Evolutionary conservation across 306 rosid genomes (phyloP), one percentile per base, ranked within the genome.

Genomic region (Castanospermum australe): DNA sequence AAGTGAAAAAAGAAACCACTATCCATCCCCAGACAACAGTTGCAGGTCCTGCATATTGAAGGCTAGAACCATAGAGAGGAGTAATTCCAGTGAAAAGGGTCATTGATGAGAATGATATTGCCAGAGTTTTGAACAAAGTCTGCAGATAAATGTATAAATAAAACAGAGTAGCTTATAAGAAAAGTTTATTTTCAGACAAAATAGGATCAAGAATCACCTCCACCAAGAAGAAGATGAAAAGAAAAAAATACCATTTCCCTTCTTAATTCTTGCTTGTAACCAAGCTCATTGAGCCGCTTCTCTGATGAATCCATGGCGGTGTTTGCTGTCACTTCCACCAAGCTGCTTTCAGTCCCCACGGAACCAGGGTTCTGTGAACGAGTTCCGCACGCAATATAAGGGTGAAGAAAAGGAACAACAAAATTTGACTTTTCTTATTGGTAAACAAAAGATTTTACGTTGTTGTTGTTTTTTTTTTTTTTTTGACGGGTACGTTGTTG

Each of bases 51-150:
- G 89, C 93, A 83, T 93, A 93, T 14, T 63, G 87, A 69, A 93
- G 92, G 74, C 97, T 93, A 22, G 94, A 87, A 61, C 97, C 98
- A 83, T 87, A 93, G 22, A 93, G 85, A 32, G 98, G 98, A 64
- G 98, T 93, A 21, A 93, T 93, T 79, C 98, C 98, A n/a, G 94
- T 91, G 89, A 93, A 93, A 67, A 93, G 92, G 11, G 94, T 89
- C 98, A 93, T 93, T 4, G 94, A 89, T 32, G 98, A 93, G 73
- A 93, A 93, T 38, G 94, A 87, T 81, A 93, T 93, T n/a, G 98
- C 97, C 52, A 93, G 89, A 38, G 98, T 93, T 77, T 93, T 93
- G 88, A 93, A 93, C 89, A 93, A 2, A 67, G 92, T 89, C 98
- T 93, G 93, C 87, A 86, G 30, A 70, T 38, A 82, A 78, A 35